phyloP scores from a whole-genome alignment of 805 yeast species.

The Schwanniomyces yamadae region DNA sequence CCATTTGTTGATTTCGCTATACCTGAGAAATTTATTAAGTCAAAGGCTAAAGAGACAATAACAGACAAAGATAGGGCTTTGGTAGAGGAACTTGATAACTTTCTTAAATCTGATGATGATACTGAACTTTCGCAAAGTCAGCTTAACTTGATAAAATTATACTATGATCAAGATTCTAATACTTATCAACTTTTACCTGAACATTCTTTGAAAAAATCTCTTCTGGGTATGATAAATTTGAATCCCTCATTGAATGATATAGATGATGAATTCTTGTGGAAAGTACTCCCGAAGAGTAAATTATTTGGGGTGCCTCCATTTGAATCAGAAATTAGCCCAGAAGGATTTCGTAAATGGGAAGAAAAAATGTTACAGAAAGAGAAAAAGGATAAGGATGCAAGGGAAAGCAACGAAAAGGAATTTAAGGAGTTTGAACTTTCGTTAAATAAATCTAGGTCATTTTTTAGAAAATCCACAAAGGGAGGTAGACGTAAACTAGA shows the following conservation, averaged over 20 bases:
- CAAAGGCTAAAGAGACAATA: conserved; percentile 16
- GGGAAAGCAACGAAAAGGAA: conserved; percentile 20
- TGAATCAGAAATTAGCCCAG: conserved; percentile 19
- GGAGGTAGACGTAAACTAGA: conserved; percentile 35
- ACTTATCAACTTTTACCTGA: conserved; percentile 28
- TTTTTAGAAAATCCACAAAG: conserved; percentile 17
- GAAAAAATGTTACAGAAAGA: conserved; percentile 21
- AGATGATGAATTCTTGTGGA: conserved; percentile 42
- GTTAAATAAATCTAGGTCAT: conserved; percentile 23
- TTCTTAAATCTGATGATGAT: conserved; percentile 20
- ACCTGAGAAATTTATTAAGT: conserved; percentile 25
- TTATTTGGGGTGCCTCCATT: conserved; percentile 37
- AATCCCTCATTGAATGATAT: conserved; percentile 34
- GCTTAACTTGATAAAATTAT: conserved; percentile 22
- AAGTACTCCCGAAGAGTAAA: conserved; percentile 33
- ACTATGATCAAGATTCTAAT: conserved; percentile 27
- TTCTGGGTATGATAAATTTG: conserved; percentile 39
- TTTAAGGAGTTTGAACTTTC: conserved; percentile 18
- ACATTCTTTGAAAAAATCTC: conserved; percentile 37
- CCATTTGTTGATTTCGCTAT: conserved; percentile 23
- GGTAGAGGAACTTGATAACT: conserved; percentile 25
- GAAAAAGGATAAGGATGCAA: conserved; percentile 15
- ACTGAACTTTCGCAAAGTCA: conserved; percentile 22
- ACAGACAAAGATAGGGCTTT: conserved; percentile 25
- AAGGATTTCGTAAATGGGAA: conserved; percentile 40